Evolutionary conservation across 306 rosid species (phyloP), one percentile per base, ranked within the genome.

Genomic region (Corylus americana): DNA sequence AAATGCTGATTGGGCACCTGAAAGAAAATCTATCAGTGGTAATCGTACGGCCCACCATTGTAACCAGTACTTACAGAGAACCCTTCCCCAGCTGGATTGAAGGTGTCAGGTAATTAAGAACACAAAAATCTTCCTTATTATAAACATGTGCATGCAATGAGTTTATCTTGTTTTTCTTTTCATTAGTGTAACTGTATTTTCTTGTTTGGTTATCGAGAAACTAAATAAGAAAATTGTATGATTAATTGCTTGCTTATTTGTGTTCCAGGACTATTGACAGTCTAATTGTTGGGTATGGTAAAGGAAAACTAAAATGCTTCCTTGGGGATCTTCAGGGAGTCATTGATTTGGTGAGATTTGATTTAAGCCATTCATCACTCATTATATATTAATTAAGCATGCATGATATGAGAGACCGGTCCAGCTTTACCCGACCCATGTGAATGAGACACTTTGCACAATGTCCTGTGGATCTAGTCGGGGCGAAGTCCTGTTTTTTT

Each of bases 31-130:
- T 87, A 11, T 82, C 88, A 0, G 76, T 88, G 39, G 90, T 85
- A 55, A 86, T 87, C 71, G 4, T 95, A 11, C 93, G 96, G 37
- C 98, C 98, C 3, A 80, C 96, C 7, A 89, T 92, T 13, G 75
- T 95, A 20, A 86, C 97, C 25, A 92, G 97, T 44, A 94, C 97
- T 31, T 80, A 70, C 74, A 94, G 55, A 83, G 98, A 93, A 83
- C 97, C 96, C 14, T 92, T 95, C 47, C 87, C 98, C 0, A 96
- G 98, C 63, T 95, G 98, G 98, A 82, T 74, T 1, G 97, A 92
- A 80, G 98, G 98, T 12, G 11, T 86, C 3, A 90, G 98, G 98
- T 31, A 31, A 31, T 31, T 92, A 74, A 54, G 53, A 49, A 10
- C 11, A 49, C 14, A 49, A 9, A 2, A 49, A 0, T 49, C 53